Evolutionary conservation across 176 grass and related monocot species (phyloP).

Genomic region (Carex cristatella): DNA sequence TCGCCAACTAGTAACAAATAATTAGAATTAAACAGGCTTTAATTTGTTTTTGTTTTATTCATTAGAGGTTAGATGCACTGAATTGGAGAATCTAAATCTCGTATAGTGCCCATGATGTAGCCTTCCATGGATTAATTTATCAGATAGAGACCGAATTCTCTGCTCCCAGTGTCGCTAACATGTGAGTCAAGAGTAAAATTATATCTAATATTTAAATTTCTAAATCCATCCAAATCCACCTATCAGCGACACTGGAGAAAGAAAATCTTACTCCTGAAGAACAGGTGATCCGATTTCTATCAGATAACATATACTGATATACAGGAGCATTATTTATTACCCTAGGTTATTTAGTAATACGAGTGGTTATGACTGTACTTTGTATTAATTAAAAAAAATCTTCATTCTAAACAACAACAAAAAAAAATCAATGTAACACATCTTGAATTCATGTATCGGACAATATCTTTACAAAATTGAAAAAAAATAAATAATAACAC

Average conservation of each 20-base stretch:
- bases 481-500: no score
- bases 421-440: neutral
- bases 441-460: no score
- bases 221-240: no score
- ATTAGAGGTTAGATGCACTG: neutral
- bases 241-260: no score
- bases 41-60: neutral
- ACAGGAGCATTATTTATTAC: neutral
- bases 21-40: neutral
- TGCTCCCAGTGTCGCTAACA: no score
- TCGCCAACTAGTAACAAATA: constrained; percentile 15
- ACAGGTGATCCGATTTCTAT: no score
- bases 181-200: no score
- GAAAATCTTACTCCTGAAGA: no score
- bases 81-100: constrained; percentile 4
- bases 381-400: neutral
- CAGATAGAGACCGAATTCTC: neutral
- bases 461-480: no score
- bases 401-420: neutral
- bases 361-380: neutral
- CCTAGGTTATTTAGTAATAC: neutral
- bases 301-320: no score
- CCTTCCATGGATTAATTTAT: neutral
- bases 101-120: neutral
- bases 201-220: no score